Evolutionary conservation across 2,329 filamentous ascomycete genomes (phyloP).

Genomic region (Aspergillus clavatus): DNA sequence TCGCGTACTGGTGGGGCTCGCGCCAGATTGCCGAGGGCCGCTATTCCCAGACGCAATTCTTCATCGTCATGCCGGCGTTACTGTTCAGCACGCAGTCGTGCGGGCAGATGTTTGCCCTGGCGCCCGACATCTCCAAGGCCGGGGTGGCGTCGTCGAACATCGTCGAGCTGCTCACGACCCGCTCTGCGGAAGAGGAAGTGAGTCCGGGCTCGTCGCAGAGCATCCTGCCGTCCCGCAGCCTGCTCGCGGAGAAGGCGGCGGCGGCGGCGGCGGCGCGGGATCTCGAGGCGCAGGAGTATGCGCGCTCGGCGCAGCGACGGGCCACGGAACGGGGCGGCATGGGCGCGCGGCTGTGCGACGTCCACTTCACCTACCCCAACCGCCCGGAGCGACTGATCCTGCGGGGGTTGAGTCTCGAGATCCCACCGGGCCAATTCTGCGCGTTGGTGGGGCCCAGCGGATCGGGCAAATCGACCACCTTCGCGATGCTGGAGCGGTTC

Average conservation of each 20-base stretch:
- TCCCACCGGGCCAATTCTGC: slow-evolving; percentile 57
- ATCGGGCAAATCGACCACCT: slow-evolving; percentile 62
- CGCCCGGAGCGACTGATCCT: slow-evolving; percentile 57
- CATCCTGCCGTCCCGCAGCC: slow-evolving; percentile 7
- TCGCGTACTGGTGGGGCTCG: slow-evolving; percentile 76
- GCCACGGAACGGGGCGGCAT: slow-evolving; percentile 31
- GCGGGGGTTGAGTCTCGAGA: slow-evolving; percentile 51
- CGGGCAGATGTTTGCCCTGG: slow-evolving; percentile 69
- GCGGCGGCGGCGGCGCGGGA: slow-evolving; percentile 18
- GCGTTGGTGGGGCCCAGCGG: slow-evolving; percentile 63
- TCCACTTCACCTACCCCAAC: slow-evolving; percentile 63
- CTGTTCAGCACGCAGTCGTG: slow-evolving; percentile 68
- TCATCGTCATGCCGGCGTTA: slow-evolving; percentile 66
- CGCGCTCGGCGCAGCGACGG: not conserved
- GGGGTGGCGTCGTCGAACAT: slow-evolving; percentile 56
- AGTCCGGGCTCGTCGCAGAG: slow-evolving; percentile 10
- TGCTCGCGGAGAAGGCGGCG: slow-evolving; percentile 19
- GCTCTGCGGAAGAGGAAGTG: slow-evolving; percentile 24
- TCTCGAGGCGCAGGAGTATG: slow-evolving; percentile 19
- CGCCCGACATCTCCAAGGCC: slow-evolving; percentile 66
- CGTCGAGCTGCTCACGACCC: slow-evolving; percentile 35
- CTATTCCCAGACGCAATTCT: slow-evolving; percentile 63
- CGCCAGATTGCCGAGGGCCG: slow-evolving; percentile 62
- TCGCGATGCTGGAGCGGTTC: slow-evolving; percentile 52
- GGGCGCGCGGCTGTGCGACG: slow-evolving; percentile 53